Percentiles rank a stretch among this genome's conserved stretches.
These are phyloP conservation scores for Thoreauomyces humboldtii DNA, from an alignment of 192 early-diverging fungal genomes.

Conservation along the genomic window DNA sequence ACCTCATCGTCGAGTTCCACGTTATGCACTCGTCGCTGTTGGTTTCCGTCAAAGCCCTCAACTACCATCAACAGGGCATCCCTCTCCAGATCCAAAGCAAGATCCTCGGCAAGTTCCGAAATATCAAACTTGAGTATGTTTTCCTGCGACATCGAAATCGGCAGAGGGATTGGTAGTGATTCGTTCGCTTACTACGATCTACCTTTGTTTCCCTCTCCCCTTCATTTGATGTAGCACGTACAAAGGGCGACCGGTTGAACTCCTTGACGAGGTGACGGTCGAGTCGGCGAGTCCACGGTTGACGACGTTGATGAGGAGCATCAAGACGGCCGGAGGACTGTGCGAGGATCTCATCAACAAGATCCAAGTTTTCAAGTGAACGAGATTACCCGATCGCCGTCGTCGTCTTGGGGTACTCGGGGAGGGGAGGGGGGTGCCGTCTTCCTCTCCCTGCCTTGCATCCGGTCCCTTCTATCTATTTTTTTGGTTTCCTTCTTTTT, in stretches of 20 bases:
- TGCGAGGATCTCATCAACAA: conserved; percentile 23
- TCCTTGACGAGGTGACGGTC: conserved; percentile 28
- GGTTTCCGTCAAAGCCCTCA: conserved; percentile 30
- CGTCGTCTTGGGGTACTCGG: too few relatives aligned
- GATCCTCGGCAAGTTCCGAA: conserved; percentile 37
- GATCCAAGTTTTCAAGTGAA: conserved; percentile 14
- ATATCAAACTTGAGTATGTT: conserved; percentile 37
- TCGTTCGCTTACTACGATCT: neutral
- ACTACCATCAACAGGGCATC: conserved; percentile 34
- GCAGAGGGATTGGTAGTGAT: too few relatives aligned
- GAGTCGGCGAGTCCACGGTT: conserved; percentile 27
- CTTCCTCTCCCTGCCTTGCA: too few relatives aligned
- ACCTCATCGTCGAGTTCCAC: conserved; percentile 41
- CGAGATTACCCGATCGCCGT: too few relatives aligned
- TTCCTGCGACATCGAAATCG: too few relatives aligned
- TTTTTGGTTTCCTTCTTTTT: too few relatives aligned
- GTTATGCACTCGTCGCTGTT: conserved; percentile 27
- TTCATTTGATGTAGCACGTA: conserved; percentile 22
- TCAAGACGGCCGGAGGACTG: conserved; percentile 17
- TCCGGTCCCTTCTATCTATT: too few relatives aligned
- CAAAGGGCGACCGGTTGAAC: conserved; percentile 31
- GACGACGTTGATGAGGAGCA: conserved; percentile 4
- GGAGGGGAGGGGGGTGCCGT: too few relatives aligned
- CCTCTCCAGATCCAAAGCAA: conserved; percentile 43
- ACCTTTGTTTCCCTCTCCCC: neutral